Evolutionary conservation across 306 rosid genomes (phyloP).

Genomic region (Casuarina equisetifolia): DNA sequence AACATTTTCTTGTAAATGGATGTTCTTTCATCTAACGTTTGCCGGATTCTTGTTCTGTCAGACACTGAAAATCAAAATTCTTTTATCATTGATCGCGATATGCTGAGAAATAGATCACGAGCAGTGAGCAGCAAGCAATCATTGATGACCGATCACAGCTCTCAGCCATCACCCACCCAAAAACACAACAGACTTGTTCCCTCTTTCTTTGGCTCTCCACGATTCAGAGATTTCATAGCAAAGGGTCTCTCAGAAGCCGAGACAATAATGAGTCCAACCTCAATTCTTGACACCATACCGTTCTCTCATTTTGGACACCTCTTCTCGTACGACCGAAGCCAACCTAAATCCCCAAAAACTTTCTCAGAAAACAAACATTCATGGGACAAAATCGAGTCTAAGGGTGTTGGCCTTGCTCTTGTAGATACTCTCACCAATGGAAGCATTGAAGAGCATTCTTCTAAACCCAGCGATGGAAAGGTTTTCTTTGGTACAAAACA

Average conservation of each 20-base stretch:
- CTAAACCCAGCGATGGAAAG: conserved; percentile 30
- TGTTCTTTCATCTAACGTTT: background rate
- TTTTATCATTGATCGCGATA: conserved; percentile 10
- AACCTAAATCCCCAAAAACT: conserved; percentile 35
- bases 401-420: conserved; percentile 72
- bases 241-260: conserved; percentile 52
- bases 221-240: conserved; percentile 51
- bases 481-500: conserved; percentile 59
- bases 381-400: conserved; percentile 37
- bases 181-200: conserved; percentile 33
- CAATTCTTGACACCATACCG: conserved; percentile 60
- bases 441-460: conserved; percentile 5
- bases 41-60: background rate
- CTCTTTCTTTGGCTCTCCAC: conserved; percentile 62
- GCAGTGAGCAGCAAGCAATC: conserved; percentile 69
- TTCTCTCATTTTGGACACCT: conserved; percentile 45
- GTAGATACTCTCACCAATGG: conserved; percentile 49
- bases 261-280: conserved; percentile 64
- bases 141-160: conserved; percentile 72
- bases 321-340: conserved; percentile 33
- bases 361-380: conserved; percentile 39
- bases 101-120: conserved; percentile 85
- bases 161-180: conserved; percentile 50
- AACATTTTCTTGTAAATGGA: conserved; percentile 1
- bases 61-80: conserved; percentile 20